Evolutionary conservation across 192 early-diverging fungal species (phyloP).

Genomic region (Coemansia sp.): DNA sequence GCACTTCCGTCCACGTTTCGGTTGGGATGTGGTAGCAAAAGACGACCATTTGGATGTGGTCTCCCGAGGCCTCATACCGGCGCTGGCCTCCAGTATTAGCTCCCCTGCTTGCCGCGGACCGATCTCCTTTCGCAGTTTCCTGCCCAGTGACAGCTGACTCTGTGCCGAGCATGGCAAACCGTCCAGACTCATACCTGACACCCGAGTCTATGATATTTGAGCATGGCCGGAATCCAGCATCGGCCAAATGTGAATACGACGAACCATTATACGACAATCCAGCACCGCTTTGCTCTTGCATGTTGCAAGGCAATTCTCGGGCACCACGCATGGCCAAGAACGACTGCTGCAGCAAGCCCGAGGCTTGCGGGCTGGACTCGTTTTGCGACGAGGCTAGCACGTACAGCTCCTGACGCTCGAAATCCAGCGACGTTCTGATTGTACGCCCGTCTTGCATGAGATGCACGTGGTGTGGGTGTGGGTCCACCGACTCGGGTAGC

Average conservation of each 20-base stretch:
- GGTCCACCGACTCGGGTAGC: constrained; percentile 17
- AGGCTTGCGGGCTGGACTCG: constrained; percentile 16
- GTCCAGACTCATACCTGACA: constrained; percentile 14
- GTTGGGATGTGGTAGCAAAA: constrained; percentile 56
- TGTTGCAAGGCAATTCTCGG: constrained; percentile 9
- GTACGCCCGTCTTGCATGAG: constrained; percentile 49
- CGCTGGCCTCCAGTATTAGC: not conserved
- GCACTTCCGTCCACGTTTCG: constrained; percentile 52
- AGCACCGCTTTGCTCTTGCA: constrained; percentile 6
- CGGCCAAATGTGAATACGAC: constrained; percentile 15
- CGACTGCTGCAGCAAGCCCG: constrained; percentile 18
- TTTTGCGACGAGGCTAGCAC: constrained; percentile 59
- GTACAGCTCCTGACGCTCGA: constrained; percentile 77
- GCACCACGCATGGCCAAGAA: constrained; percentile 19
- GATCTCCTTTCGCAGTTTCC: not conserved
- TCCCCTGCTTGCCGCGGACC: not conserved
- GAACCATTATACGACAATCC: constrained; percentile 12
- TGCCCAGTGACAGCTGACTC: not conserved
- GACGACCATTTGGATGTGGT: constrained; percentile 42
- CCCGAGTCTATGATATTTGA: constrained; percentile 36
- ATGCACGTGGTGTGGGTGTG: constrained; percentile 38
- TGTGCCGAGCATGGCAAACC: not conserved
- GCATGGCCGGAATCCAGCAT: constrained; percentile 32
- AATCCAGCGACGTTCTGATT: constrained; percentile 75
- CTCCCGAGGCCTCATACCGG: constrained; percentile 8